phyloP scores from a whole-genome alignment of 371 early-diverging fungal species.

The Lichtheimia corymbifera region DNA sequence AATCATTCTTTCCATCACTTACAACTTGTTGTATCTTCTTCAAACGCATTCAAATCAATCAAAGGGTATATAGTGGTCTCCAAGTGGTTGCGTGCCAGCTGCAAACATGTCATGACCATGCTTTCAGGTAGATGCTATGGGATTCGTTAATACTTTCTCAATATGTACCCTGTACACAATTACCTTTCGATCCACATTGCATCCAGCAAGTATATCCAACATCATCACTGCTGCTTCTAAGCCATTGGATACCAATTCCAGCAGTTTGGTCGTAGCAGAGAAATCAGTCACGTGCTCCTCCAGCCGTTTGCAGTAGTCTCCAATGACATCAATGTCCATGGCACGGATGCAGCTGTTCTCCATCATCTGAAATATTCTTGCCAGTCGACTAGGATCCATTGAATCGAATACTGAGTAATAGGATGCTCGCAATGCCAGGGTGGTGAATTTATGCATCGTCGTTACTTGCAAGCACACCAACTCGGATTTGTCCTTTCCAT shows the following conservation, averaged over 20 bases:
- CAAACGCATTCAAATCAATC: slow-evolving; percentile 28
- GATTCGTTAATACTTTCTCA: not conserved
- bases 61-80: slow-evolving; percentile 43
- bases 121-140: slow-evolving; percentile 23
- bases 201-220: slow-evolving; percentile 27
- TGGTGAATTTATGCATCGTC: slow-evolving; percentile 5
- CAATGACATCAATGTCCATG: slow-evolving; percentile 4
- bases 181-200: slow-evolving; percentile 32
- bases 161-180: too few species aligned
- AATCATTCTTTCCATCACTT: slow-evolving; percentile 6
- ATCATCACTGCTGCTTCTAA: slow-evolving; percentile 29
- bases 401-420: not conserved
- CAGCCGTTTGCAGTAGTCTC: not conserved
- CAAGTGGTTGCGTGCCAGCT: slow-evolving; percentile 29
- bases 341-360: not conserved
- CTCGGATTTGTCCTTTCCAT: not conserved
- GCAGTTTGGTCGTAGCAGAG: not conserved
- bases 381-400: not conserved
- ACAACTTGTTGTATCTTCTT: slow-evolving; percentile 27
- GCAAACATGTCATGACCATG: slow-evolving; percentile 31
- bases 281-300: not conserved
- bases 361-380: slow-evolving; percentile 2
- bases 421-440: not conserved
- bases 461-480: not conserved
- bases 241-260: slow-evolving; percentile 17